Evolutionary conservation across 495 filamentous ascomycete genomes (phyloP).

Genomic region (Tuber brumale): DNA sequence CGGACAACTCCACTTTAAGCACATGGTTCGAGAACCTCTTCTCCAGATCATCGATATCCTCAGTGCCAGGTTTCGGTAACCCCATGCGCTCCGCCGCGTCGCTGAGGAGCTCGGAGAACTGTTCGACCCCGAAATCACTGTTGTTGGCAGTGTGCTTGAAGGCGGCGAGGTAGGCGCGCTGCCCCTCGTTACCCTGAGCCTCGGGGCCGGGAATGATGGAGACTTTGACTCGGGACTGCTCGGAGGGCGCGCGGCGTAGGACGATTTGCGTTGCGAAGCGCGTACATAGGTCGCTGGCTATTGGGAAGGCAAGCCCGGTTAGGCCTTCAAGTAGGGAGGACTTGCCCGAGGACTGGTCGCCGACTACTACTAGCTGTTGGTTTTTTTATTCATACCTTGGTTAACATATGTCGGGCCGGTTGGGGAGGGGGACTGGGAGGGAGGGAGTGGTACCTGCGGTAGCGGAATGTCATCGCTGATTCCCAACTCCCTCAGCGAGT

Average conservation of each 20-base stretch:
- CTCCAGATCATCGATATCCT: conserved; percentile 28
- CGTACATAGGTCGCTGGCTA: conserved; percentile 43
- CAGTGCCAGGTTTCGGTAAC: conserved; percentile 34
- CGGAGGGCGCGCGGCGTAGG: conserved; percentile 43
- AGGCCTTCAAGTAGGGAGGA: conserved; percentile 45
- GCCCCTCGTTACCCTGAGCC: conserved; percentile 26
- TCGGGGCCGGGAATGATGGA: conserved; percentile 43
- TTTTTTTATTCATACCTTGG: background rate
- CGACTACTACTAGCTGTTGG: conserved; percentile 46
- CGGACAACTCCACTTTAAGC: conserved; percentile 50
- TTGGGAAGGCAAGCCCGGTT: conserved; percentile 44
- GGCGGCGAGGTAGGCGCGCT: conserved; percentile 26
- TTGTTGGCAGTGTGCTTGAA: conserved; percentile 36
- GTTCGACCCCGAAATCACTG: conserved; percentile 39
- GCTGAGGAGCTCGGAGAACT: conserved; percentile 37
- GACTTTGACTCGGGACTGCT: conserved; percentile 38
- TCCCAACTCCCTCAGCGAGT: conserved; percentile 44
- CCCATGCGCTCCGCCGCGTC: conserved; percentile 42
- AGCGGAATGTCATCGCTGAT: conserved; percentile 44
- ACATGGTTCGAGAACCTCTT: conserved; percentile 47
- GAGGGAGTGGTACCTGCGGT: conserved; percentile 42
- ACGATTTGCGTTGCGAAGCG: conserved; percentile 50
- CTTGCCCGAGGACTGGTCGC: conserved; percentile 46
- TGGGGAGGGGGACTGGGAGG: background rate
- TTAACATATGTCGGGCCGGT: background rate